Evolutionary conservation across 768 basidiomycete genomes (phyloP), one percentile per base, ranked within the genome.

Genomic region (Panellus pusillus): DNA sequence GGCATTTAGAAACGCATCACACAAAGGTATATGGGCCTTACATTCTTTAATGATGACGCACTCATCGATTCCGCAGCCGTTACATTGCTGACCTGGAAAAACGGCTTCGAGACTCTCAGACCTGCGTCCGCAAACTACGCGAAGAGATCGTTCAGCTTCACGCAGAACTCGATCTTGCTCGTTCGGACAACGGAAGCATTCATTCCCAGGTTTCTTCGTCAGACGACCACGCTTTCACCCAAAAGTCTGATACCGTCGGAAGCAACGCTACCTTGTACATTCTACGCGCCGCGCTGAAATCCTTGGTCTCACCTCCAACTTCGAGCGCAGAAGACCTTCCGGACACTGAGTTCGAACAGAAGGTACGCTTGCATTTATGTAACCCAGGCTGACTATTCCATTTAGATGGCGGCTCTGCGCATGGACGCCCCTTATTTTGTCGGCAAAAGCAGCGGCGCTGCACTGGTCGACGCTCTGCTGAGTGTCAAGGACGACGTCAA

Each of bases 391-490:
- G 24, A 24, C 24, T 2, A 24, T 24, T 24, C 6, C 24, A 2
- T 24, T 6, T 24, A 24, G 17, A 17, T 32, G 15, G 18, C 27
- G 5, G 44, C 44, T 6, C 31, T 46, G 18, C 9, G n/a, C 12
- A 37, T 38, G 36, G 19, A 28, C 13, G 29, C 13, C 9, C 39
- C 19, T 29, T 69, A 76, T 11, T 84, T 82, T 60, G 79, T 81
- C 54, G 82, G 82, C 0, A 82, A 82, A 56, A 79, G 78, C 9
- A 82, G 80, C 59, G 78, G 79, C 11, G 74, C 77, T 0, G 78
- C 80, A 74, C 73, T 83, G 14, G 69, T 83, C 28, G 74, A 74
- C 40, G 74, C 74, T 5, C 84, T 83, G 2, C 72, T 85, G 12
- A 80, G 82, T 54, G 68, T 86, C 9, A 87, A 85, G 65, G 75